Conservation (phyloP, 2,329 filamentous ascomycete species). For the Calonectria leucothoes region DNA sequence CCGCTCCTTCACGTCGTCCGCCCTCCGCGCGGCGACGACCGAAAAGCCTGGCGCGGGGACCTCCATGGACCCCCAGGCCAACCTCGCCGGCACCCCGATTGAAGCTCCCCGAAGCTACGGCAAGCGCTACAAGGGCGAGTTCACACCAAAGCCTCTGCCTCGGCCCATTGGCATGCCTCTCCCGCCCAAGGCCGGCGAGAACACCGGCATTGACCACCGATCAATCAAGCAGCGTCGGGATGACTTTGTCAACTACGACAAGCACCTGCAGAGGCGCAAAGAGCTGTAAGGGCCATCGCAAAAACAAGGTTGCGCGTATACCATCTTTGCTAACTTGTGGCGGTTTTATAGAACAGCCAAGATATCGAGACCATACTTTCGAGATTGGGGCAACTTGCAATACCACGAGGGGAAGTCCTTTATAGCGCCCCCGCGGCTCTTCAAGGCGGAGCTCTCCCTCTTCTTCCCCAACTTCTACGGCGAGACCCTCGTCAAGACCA, state of each 20-base stretch:
- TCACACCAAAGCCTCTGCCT: slow-evolving; percentile 68
- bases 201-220: slow-evolving; percentile 80
- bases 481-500: slow-evolving; percentile 73
- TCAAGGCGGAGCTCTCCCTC: slow-evolving; percentile 83
- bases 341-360: slow-evolving; percentile 70
- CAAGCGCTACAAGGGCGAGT: slow-evolving; percentile 61
- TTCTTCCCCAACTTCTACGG: slow-evolving; percentile 96
- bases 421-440: slow-evolving; percentile 84
- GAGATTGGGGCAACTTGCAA: slow-evolving; percentile 89
- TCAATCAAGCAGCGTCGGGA: slow-evolving; percentile 75
- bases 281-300: slow-evolving; percentile 69
- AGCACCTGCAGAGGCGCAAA: slow-evolving; percentile 81
- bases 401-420: slow-evolving; percentile 93
- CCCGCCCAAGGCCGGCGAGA: slow-evolving; percentile 82
- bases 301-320: too few species aligned
- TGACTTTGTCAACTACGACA: slow-evolving; percentile 87
- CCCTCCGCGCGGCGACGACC: slow-evolving; percentile 43
- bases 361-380: slow-evolving; percentile 90
- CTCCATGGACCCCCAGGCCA: slow-evolving; percentile 51
- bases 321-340: slow-evolving; percentile 13
- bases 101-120: slow-evolving; percentile 71
- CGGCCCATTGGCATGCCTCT: slow-evolving; percentile 85
- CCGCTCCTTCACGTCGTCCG: slow-evolving; percentile 59
- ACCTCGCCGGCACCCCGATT: slow-evolving; percentile 60
- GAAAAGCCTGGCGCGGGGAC: slow-evolving; percentile 51